These are phyloP conservation scores for Coniochaeta prunicola DNA, from an alignment of 2,329 filamentous ascomycete genomes.

Conservation along the genomic window DNA sequence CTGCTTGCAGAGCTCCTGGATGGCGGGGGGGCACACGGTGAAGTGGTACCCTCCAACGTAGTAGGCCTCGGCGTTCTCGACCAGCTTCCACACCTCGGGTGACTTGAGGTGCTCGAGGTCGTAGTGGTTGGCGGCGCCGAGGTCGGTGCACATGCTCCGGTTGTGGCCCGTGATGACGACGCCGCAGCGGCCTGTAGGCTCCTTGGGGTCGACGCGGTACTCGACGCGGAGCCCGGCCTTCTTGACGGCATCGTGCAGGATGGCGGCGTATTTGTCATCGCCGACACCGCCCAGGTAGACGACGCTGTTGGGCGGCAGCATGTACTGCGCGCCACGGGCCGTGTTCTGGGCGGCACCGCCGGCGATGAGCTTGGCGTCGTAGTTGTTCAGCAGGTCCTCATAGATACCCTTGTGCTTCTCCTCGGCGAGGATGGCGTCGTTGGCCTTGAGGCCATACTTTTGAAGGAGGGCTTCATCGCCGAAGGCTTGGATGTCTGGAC, in stretches of 20 bases:
- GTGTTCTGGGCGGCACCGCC: slow-evolving; percentile 98
- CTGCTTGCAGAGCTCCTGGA: slow-evolving; percentile 84
- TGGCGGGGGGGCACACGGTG: slow-evolving; percentile 88
- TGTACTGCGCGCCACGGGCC: slow-evolving; percentile 91
- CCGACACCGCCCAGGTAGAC: slow-evolving; percentile 92
- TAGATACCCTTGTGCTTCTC: slow-evolving; percentile 84
- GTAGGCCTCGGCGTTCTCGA: slow-evolving; percentile 80
- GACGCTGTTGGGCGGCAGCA: slow-evolving; percentile 82
- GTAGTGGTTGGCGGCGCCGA: slow-evolving; percentile 95
- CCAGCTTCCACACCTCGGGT: slow-evolving; percentile 85
- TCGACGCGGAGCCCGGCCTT: slow-evolving; percentile 86
- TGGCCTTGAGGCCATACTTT: slow-evolving; percentile 90
- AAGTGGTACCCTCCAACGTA: slow-evolving; percentile 97
- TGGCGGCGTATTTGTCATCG: slow-evolving; percentile 90
- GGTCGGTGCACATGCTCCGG: slow-evolving; percentile 89
- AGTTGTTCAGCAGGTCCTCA: slow-evolving; percentile 89
- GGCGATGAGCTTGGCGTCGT: slow-evolving; percentile 87
- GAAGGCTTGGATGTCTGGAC: slow-evolving; percentile 77
- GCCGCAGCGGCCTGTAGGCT: slow-evolving; percentile 87
- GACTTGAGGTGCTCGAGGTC: slow-evolving; percentile 88
- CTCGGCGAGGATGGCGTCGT: slow-evolving; percentile 95
- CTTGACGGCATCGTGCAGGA: slow-evolving; percentile 77
- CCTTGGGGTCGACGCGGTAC: slow-evolving; percentile 82
- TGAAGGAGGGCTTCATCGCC: slow-evolving; percentile 79
- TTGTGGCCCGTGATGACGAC: slow-evolving; percentile 96